Evolutionary conservation across 2,329 filamentous ascomycete genomes (phyloP), one percentile per base, ranked within the genome.

Genomic region (Clarireedia sp.): DNA sequence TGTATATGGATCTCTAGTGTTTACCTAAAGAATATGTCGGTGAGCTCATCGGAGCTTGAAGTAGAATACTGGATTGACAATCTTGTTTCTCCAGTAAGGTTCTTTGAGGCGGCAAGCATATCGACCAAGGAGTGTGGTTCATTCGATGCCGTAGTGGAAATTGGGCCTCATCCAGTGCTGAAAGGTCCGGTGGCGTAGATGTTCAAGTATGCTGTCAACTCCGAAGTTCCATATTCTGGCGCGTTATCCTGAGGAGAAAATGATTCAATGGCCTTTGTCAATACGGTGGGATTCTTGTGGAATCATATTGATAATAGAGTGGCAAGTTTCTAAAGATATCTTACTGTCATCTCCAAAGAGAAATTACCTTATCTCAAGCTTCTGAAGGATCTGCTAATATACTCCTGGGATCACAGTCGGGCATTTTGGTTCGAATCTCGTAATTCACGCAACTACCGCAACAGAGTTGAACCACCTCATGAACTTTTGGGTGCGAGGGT

Each of bases 371-470:
- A 54, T 9, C 49, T 36, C 3, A 48, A 23, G 7, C n/a, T 51
- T 17, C 16, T 81, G 3, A 61, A 68, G 1, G 71, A 78, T 53
- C 63, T 81, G 9, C 78, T 78, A 1, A 68, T 71, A 0, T 81
- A 81, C 55, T 70, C 74, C 1, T 82, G 77, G 76, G 77, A 81
- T 23, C 78, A 80, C 54, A 64, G 67, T n/a, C 74, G 71, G 23
- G 66, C 62, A 0, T 78, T 78, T 62, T 81, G 78, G 78, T 70
- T 74, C 54, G 78, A 81, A 57, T 76, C 76, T 2, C 73, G 76
- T 44, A 64, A 76, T 3, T 75, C 74, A 16, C 62, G 67, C 14
- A 69, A 72, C 16, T 73, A 73, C 51, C 72, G 77, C 0, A 72
- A 74, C 53, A 70, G 75, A 19, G 66, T 71, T 23, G 70, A 72